Percentiles rank a stretch among this genome's conserved stretches.
These are phyloP conservation scores for Endocalyx cinctus DNA, from an alignment of 2,329 filamentous ascomycete species.

Conservation along the genomic window DNA sequence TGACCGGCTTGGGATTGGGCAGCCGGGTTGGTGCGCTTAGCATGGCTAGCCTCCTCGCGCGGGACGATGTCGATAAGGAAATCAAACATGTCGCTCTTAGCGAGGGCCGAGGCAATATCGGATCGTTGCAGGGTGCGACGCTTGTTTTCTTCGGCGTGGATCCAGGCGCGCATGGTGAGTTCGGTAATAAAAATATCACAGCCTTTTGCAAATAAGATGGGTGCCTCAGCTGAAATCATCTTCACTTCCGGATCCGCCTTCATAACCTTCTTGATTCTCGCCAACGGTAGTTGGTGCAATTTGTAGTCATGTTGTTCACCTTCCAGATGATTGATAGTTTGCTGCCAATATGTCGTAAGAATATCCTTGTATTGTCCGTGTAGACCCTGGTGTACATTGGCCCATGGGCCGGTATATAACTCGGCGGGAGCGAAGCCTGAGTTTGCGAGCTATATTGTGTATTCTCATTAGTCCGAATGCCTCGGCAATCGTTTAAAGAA, in stretches of 20 bases:
- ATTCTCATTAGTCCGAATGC: slow-evolving; percentile 14
- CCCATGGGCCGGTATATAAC: slow-evolving; percentile 90
- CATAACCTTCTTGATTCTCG: slow-evolving; percentile 99
- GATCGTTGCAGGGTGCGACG: slow-evolving; percentile 89
- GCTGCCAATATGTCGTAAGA: slow-evolving; percentile 98
- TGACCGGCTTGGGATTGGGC: slow-evolving; percentile 44
- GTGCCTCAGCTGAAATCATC: slow-evolving; percentile 98
- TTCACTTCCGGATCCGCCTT: slow-evolving; percentile 99
- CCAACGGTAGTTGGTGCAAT: slow-evolving; percentile 89
- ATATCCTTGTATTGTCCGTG: slow-evolving; percentile 93
- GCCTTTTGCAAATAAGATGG: slow-evolving; percentile 95
- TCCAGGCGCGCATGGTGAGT: slow-evolving; percentile 98
- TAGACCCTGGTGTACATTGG: slow-evolving; percentile 95
- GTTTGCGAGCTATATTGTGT: slow-evolving; percentile 64
- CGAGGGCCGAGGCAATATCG: slow-evolving; percentile 91
- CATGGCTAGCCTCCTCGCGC: slow-evolving; percentile 84
- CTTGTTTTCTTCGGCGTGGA: slow-evolving; percentile 99
- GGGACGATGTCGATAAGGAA: slow-evolving; percentile 99
- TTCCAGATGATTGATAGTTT: slow-evolving; percentile 93
- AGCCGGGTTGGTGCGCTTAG: slow-evolving; percentile 62
- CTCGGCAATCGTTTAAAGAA: slow-evolving; percentile 2
- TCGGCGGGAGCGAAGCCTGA: slow-evolving; percentile 89
- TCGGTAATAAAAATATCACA: slow-evolving; percentile 99
- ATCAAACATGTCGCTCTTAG: slow-evolving; percentile 99
- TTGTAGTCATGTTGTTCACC: slow-evolving; percentile 97